phyloP scores from a whole-genome alignment of 2,329 filamentous ascomycete species.

The Arthrobotrys entomopaga region DNA sequence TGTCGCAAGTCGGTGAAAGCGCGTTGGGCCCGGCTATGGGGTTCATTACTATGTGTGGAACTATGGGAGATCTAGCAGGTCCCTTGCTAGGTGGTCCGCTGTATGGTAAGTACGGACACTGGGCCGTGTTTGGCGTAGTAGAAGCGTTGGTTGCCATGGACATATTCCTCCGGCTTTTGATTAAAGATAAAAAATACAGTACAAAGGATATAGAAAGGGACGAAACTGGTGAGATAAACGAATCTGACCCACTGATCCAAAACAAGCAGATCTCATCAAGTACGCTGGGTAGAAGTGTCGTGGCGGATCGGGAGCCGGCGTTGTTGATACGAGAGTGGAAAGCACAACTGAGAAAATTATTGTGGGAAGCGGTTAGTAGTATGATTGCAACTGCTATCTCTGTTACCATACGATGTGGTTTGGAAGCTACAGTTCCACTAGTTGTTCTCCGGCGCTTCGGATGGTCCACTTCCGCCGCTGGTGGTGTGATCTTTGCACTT shows the following conservation, averaged over 20 bases:
- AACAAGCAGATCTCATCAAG: neutral
- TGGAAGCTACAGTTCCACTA: conserved; percentile 2
- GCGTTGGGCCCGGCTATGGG: conserved; percentile 1
- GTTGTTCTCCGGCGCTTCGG: conserved; percentile 6
- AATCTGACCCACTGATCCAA: neutral
- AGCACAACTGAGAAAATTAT: neutral
- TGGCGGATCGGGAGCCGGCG: no score
- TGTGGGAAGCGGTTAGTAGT: neutral
- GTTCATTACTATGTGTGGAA: conserved; percentile 2
- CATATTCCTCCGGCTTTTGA: neutral
- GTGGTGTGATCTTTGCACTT: neutral
- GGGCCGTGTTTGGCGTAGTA: conserved; percentile 2
- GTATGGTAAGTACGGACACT: conserved; percentile 4
- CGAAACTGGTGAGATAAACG: neutral
- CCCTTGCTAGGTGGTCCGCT: conserved; percentile 6
- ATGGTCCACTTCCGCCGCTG: neutral
- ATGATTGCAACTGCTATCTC: neutral
- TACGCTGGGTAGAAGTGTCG: neutral
- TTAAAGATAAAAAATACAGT: neutral
- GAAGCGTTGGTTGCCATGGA: neutral
- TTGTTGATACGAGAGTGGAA: no score
- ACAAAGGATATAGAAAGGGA: neutral
- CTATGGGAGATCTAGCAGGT: neutral
- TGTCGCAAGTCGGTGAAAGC: conserved; percentile 1
- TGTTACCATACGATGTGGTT: neutral